Conservation (phyloP, 2,329 filamentous ascomycete species). For the Didymellaceae sp. region DNA sequence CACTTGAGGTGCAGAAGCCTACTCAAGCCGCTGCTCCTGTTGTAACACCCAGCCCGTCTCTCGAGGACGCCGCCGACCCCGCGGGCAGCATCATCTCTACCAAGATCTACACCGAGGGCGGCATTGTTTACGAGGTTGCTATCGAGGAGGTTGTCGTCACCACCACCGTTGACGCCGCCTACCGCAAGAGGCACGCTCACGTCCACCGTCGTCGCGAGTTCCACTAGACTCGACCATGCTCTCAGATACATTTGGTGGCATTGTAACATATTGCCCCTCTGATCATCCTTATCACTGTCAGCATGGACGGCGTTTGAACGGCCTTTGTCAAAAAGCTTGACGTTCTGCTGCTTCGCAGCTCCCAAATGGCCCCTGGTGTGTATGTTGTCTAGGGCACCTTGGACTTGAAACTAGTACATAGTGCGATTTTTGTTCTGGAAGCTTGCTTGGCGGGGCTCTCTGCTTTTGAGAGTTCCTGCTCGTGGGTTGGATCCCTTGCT, state of each 20-base stretch:
- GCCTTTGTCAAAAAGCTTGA: background rate
- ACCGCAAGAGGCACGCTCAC: slow-evolving; percentile 35
- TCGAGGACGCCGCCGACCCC: slow-evolving; percentile 11
- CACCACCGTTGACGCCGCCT: slow-evolving; percentile 46
- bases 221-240: background rate
- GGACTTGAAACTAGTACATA: slow-evolving; percentile 11
- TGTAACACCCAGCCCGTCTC: slow-evolving; percentile 32
- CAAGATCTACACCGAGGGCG: slow-evolving; percentile 51
- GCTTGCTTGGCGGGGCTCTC: background rate
- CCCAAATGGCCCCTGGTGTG: slow-evolving; percentile 8
- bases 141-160: slow-evolving; percentile 54
- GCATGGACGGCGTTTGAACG: slow-evolving; percentile 6
- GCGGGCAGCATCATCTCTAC: slow-evolving; percentile 45
- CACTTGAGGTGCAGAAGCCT: slow-evolving; percentile 13
- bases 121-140: slow-evolving; percentile 53
- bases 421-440: background rate
- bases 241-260: too few relatives aligned
- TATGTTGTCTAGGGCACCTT: background rate
- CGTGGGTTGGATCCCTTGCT: background rate
- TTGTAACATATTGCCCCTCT: background rate
- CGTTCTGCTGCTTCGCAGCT: background rate
- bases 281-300: slow-evolving; percentile 5
- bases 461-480: background rate
- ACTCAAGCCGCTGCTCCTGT: slow-evolving; percentile 27
- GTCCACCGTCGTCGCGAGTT: slow-evolving; percentile 25